phyloP scores from a whole-genome alignment of 805 yeast species.

The Candida sonorensis region DNA sequence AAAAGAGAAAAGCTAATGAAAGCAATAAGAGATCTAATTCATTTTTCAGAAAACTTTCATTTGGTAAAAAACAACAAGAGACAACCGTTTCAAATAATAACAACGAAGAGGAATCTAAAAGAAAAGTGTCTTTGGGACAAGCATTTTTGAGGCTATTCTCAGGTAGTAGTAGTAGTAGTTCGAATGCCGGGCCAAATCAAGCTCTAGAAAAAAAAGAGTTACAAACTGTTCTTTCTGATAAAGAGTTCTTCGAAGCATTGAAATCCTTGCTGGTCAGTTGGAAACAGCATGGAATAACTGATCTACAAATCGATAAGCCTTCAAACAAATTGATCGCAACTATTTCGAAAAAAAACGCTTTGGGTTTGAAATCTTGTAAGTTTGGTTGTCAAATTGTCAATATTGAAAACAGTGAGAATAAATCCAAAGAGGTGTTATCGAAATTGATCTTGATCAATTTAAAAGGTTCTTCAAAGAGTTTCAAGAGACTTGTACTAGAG shows the following conservation, averaged over 20 bases:
- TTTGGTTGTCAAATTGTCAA: conserved; percentile 48
- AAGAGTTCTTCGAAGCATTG: conserved; percentile 59
- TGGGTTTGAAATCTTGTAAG: conserved; percentile 57
- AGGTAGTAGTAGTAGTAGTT: too few relatives aligned
- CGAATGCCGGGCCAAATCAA: too few relatives aligned
- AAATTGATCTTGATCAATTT: conserved; percentile 53
- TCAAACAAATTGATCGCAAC: conserved; percentile 49
- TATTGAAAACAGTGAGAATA: conserved; percentile 31
- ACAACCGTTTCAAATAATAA: conserved; percentile 1
- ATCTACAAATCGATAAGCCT: conserved; percentile 39
- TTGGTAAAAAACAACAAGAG: conserved; percentile 35
- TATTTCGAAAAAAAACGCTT: conserved; percentile 52
- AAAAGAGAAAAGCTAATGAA: conserved; percentile 9
- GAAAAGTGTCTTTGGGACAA: conserved; percentile 19
- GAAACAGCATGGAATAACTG: conserved; percentile 63
- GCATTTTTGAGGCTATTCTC: conserved; percentile 37
- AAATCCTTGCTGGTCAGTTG: conserved; percentile 57
- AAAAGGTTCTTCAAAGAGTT: conserved; percentile 59
- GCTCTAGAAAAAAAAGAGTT: conserved; percentile 29
- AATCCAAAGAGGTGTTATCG: conserved; percentile 30
- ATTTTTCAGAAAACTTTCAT: conserved; percentile 43
- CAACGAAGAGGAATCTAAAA: conserved; percentile 4
- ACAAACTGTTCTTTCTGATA: conserved; percentile 30
- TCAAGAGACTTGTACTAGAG: conserved; percentile 53
- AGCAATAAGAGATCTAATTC: conserved; percentile 17